A percentile compares a stretch with the other conserved stretches of the same genome.
Evolutionary conservation across 108 stramenopile species (phyloP).

Genomic region (Stephanodiscus minutulus): DNA sequence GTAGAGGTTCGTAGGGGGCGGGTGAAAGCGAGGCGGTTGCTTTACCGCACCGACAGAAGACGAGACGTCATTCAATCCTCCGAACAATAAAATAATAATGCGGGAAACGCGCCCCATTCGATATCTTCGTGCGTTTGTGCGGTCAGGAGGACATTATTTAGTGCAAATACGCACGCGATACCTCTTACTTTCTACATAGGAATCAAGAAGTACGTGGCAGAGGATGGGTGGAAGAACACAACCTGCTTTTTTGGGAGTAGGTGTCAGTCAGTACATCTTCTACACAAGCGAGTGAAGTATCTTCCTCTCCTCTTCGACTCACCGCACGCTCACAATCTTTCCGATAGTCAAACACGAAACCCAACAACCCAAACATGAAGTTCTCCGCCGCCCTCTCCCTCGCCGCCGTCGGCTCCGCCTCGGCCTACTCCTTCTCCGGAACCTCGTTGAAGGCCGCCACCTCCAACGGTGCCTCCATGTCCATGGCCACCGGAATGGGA

Average conservation of each 20-base stretch:
- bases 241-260: not conserved
- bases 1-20: no score
- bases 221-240: not conserved
- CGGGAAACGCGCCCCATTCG: not conserved
- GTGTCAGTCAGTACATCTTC: not conserved
- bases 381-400: conserved; percentile 65
- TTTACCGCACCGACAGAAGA: no score
- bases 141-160: not conserved
- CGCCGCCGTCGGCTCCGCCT: conserved; percentile 70
- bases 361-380: conserved; percentile 60
- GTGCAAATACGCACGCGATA: not conserved
- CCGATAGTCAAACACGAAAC: conserved; percentile 3
- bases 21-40: no score
- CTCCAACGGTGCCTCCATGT: conserved; percentile 73
- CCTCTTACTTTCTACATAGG: conserved; percentile 5
- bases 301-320: not conserved
- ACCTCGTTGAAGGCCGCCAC: conserved; percentile 59
- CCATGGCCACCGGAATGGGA: conserved; percentile 84
- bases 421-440: conserved; percentile 81
- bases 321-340: not conserved
- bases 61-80: no score
- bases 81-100: not conserved
- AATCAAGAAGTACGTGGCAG: conserved; percentile 5
- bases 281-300: no score
- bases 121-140: not conserved